Base-by-base conservation (phyloP, 2,329 filamentous ascomycete genomes). In the Podosphaera xanthii region DNA sequence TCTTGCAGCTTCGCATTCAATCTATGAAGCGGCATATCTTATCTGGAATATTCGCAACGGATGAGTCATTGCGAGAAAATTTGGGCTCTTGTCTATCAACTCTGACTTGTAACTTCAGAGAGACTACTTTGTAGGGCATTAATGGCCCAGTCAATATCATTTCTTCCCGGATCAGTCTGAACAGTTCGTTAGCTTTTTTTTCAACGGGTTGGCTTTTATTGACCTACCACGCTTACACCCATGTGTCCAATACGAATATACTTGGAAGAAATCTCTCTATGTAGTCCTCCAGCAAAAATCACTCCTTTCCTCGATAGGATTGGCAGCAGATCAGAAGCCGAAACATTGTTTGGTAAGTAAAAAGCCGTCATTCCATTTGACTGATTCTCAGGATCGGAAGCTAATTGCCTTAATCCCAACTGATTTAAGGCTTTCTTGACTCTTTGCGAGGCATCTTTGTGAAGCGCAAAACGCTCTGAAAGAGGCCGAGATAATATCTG, bases 311-410 rank as follows among this genome's bases (percentile, higher is more conserved):
- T 87, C 62, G 87, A 72, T 63, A 98, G 75, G 69, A 82, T 89
- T 10, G 92, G 90, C 58, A 98, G 77, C 40, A 98, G 76, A 64
- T 95, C 87, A 2, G 89, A 79, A 36, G 86, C 83, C 65, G 84
- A 82, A 58, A 97, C 74, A 48, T 78, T 83, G 62, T 97, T 87
- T 1, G 92, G 92, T 59, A 98, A 78, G 72, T 92, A 96, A 65
- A 98, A 92, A 60, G 92, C 91, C 2, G 92, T 98, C 92, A 98
- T 98, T 67, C 87, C 89, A 71, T 94, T 91, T 49, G 92, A 89
- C 74, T 97, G 91, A 72, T 94, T 86, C 67, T 91, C 88, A 0
- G 86, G 84, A 71, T 91, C 86, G 42, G 79, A 72, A 31, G 92
- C 90, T 44, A 98, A 77, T 70, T 96, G 86, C 74, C 88, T 86